Evolutionary conservation across 1,139 yeast genomes (phyloP), one percentile per base, ranked within the genome.

Genomic region (Blastobotrys malaysiensis): DNA sequence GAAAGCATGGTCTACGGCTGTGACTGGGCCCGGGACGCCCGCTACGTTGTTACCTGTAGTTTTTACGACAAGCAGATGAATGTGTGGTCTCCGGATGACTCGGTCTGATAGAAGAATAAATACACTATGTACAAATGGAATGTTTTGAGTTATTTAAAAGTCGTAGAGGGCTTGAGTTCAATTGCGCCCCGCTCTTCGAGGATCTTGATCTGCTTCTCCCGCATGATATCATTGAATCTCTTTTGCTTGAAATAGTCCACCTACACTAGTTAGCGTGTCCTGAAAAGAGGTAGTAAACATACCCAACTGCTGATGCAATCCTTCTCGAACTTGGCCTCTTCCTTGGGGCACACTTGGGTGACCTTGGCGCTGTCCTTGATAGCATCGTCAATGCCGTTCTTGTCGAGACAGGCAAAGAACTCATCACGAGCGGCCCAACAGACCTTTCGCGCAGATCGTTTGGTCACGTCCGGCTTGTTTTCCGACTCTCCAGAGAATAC

Each of bases 1-100:
- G 84, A 83, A 49, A 88, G 97, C 61, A 93, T 93, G 89, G 90
- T 93, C 52, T 93, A 93, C 65, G 98, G 98, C 0, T 97, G 95
- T 3, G 97, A 88, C 65, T 90, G 97, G 96, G 73, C 79, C 9
- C 67, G 67, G 0, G 74, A 74, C 16, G 80, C 78, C 5, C 53
- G 54, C 4, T 65, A 68, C 1, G 78, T 86, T 2, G 84, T 82
- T 2, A 90, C 97, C 0, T 90, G 97, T 67, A 88, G 97, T 53
- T 93, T 93, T 68, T 93, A 93, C 71, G 99, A 93, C 69, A 80
- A 80, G 56, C 81, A 86, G 21, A 79, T 91, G 1, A 96, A 89
- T 62, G 68, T 78, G 39, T 91, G 97, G 97, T 21, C 48, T 36
- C 21, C 22, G 20, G 14, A 22, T 13, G 36, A 14, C 20, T n/a